Evolutionary conservation across 192 early-diverging fungal genomes (phyloP).

Genomic region (Backusella tarrabulga): DNA sequence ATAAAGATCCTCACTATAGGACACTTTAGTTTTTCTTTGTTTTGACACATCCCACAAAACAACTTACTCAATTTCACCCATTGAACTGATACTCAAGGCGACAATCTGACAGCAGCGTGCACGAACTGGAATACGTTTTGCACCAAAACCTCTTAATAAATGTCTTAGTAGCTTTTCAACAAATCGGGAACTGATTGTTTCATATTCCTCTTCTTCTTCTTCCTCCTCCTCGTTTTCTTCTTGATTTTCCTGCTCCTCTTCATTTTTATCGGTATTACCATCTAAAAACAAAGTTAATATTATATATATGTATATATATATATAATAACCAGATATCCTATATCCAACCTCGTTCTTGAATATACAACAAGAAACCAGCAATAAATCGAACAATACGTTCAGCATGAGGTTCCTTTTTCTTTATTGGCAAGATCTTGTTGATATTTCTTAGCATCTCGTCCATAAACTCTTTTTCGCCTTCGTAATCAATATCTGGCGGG

Average conservation of each 20-base stretch:
- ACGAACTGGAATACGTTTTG: constrained; percentile 77
- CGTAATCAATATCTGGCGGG: constrained; percentile 30
- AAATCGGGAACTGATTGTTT: constrained; percentile 67
- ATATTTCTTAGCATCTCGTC: constrained; percentile 78
- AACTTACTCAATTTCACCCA: constrained; percentile 76
- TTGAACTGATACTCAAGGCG: constrained; percentile 65
- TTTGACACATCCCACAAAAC: not conserved
- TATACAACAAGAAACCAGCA: constrained; percentile 70
- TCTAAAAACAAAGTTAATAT: not conserved
- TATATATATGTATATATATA: too few relatives aligned
- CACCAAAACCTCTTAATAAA: constrained; percentile 72
- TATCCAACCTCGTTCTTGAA: constrained; percentile 56
- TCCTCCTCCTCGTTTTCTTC: constrained; percentile 37
- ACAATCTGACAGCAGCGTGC: constrained; percentile 76
- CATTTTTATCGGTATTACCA: not conserved
- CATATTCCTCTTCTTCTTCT: constrained; percentile 40
- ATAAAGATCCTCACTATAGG: constrained; percentile 70
- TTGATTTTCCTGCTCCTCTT: constrained; percentile 16
- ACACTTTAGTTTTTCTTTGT: not conserved
- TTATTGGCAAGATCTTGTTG: constrained; percentile 72
- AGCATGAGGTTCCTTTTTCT: constrained; percentile 67
- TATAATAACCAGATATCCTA: too few relatives aligned
- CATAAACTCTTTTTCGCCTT: constrained; percentile 69
- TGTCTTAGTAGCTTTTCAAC: constrained; percentile 68
- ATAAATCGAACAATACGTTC: constrained; percentile 76